Evolutionary conservation across 1,139 yeast genomes (phyloP).

Genomic region (Magnusiomyces clavatus): DNA sequence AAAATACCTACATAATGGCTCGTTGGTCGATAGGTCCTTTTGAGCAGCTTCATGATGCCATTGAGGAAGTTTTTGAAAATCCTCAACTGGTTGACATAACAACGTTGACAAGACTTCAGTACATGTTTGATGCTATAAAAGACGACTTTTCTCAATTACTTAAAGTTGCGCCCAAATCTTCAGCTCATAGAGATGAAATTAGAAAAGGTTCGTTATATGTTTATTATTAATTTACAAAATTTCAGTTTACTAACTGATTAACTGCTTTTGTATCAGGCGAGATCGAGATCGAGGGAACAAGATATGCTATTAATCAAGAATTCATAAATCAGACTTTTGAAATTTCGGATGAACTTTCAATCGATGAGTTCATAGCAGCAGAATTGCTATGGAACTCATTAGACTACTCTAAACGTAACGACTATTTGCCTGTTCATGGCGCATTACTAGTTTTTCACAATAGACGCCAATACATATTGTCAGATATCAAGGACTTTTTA

Average conservation of each 20-base stretch:
- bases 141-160: constrained; percentile 46
- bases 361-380: constrained; percentile 64
- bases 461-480: constrained; percentile 63
- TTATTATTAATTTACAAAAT: constrained; percentile 3
- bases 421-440: constrained; percentile 51
- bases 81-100: constrained; percentile 16
- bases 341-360: constrained; percentile 55
- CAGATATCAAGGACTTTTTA: constrained; percentile 55
- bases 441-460: constrained; percentile 66
- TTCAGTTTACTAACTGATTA: constrained; percentile 2
- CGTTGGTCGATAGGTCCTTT: constrained; percentile 32
- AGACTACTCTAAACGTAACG: constrained; percentile 39
- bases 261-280: constrained; percentile 25
- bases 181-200: constrained; percentile 45
- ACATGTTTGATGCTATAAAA: constrained; percentile 20
- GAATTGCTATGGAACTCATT: constrained; percentile 44
- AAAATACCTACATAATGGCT: background rate
- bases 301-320: constrained; percentile 44
- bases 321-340: constrained; percentile 44
- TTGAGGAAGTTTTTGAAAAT: constrained; percentile 20
- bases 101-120: constrained; percentile 17
- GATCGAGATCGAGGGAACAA: constrained; percentile 43
- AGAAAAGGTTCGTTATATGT: constrained; percentile 36
- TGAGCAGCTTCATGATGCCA: constrained; percentile 24
- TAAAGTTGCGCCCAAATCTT: constrained; percentile 46